A percentile compares a stretch with the other conserved stretches of the same genome.
Evolutionary conservation across 208 protist genomes (phyloP).

Genomic region (Leishmania braziliensis): DNA sequence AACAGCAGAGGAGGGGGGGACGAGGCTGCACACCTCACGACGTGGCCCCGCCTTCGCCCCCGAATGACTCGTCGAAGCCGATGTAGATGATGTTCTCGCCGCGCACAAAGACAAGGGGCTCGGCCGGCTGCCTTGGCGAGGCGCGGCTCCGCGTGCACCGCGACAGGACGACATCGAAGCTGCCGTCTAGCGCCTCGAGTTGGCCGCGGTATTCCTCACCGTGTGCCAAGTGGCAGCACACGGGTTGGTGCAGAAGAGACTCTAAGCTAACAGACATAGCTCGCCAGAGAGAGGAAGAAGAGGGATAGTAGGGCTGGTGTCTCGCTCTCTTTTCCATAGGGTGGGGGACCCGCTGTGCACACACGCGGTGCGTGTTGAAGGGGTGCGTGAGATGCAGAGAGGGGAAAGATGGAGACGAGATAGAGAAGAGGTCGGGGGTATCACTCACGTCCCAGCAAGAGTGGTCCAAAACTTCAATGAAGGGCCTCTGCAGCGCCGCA

Average conservation of each 20-base stretch:
- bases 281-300: neutral
- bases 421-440: neutral
- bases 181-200: constrained; percentile 62
- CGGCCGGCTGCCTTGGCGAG: constrained; percentile 2
- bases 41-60: neutral
- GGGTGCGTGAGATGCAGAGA: neutral
- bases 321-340: neutral
- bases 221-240: constrained; percentile 60
- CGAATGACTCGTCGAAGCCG: constrained; percentile 43
- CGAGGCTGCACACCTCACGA: neutral
- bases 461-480: neutral
- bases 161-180: constrained; percentile 67
- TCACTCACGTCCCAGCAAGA: neutral
- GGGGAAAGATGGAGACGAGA: neutral
- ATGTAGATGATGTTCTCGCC: constrained; percentile 82
- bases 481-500: neutral
- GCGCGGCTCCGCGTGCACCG: constrained; percentile 21
- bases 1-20: neutral
- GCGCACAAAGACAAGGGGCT: constrained; percentile 58
- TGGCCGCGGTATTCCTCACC: constrained; percentile 55
- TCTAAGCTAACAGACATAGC: constrained; percentile 63
- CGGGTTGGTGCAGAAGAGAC: constrained; percentile 48
- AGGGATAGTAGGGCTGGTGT: neutral
- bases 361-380: neutral
- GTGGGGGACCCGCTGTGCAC: neutral